These are phyloP conservation scores for Salvia miltiorrhiza DNA, from an alignment of 257 asterid species.

Conservation along the genomic window DNA sequence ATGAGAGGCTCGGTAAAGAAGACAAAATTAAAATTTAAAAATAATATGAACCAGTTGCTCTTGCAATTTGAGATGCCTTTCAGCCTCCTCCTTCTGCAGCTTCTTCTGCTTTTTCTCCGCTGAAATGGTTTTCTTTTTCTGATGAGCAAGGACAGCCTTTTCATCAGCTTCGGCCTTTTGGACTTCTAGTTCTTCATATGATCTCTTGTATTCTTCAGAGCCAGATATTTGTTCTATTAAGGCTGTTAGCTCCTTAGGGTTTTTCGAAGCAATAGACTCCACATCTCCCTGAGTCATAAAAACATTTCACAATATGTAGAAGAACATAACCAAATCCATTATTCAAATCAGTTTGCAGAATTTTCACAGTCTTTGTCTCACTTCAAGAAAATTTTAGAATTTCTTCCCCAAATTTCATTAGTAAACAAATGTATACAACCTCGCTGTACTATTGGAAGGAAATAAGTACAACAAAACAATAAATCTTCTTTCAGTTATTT, in stretches of 20 bases:
- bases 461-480: neutral
- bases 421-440: neutral
- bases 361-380: conserved; percentile 2
- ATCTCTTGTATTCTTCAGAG: conserved; percentile 83
- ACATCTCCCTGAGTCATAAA: conserved; percentile 79
- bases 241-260: conserved; percentile 83
- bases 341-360: neutral
- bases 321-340: conserved; percentile 1
- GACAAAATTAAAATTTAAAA: neutral
- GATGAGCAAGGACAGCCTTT: conserved; percentile 89
- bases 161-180: conserved; percentile 89
- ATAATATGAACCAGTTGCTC: conserved; percentile 61
- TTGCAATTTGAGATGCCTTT: conserved; percentile 86
- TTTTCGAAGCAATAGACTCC: conserved; percentile 94
- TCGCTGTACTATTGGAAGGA: neutral
- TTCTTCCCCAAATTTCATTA: neutral
- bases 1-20: neutral
- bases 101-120: conserved; percentile 89
- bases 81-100: conserved; percentile 98
- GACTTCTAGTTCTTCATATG: conserved; percentile 79
- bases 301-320: neutral
- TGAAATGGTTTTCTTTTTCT: conserved; percentile 77
- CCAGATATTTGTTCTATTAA: conserved; percentile 96
- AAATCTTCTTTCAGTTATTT: neutral
- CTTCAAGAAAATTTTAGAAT: neutral